phyloP scores from a whole-genome alignment of 163 green algal species.

The Volvox carteri region DNA sequence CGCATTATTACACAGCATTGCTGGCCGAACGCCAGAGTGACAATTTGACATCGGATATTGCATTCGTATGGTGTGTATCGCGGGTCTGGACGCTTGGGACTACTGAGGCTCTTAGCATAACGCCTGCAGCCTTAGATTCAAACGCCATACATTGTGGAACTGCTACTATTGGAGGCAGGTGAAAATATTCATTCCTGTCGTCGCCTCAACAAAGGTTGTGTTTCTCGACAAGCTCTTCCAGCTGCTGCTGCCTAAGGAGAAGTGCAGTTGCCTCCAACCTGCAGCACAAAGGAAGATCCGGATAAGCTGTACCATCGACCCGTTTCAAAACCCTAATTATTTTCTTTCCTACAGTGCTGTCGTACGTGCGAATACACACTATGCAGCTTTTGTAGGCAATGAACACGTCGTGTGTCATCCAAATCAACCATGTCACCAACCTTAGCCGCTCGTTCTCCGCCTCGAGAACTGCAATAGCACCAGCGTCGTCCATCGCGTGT shows the following conservation, averaged over 20 bases:
- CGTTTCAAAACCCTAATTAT: too few species aligned
- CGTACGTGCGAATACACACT: too few species aligned
- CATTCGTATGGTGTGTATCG: background rate
- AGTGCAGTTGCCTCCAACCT: conserved; percentile 43
- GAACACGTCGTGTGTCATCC: too few species aligned
- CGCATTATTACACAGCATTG: background rate
- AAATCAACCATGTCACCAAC: background rate
- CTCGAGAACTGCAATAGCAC: conserved; percentile 43
- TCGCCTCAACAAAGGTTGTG: background rate
- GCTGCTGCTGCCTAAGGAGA: conserved; percentile 50
- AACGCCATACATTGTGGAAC: too few species aligned
- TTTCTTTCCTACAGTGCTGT: too few species aligned
- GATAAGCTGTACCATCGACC: too few species aligned
- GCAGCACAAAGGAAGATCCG: background rate
- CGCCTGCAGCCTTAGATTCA: too few species aligned
- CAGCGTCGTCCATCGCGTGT: background rate
- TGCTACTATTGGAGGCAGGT: too few species aligned
- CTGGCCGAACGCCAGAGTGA: background rate
- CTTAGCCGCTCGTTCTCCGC: conserved; percentile 59
- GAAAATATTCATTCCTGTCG: background rate
- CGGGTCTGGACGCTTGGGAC: too few species aligned
- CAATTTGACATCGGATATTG: background rate
- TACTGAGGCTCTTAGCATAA: too few species aligned
- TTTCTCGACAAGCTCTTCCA: conserved; percentile 54
- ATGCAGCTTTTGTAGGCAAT: background rate